Base-by-base conservation (phyloP, 495 filamentous ascomycete genomes). In the Penicillium bovifimosum region DNA sequence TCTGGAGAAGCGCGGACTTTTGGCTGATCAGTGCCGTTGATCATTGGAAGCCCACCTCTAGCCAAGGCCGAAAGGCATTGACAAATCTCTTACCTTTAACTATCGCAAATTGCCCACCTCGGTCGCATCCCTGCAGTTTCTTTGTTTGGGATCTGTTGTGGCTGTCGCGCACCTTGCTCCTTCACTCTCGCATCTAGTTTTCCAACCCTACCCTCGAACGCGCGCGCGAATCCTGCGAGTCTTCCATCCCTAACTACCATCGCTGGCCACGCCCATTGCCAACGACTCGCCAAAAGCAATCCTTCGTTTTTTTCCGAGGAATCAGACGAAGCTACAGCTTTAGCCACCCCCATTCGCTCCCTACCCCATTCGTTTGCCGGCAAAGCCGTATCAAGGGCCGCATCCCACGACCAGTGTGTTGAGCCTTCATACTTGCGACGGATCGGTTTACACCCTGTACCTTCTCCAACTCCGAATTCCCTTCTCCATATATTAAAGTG, bases 1-100 rank as follows among this genome's bases (percentile, higher is more conserved):
- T 46, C 47, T 46, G 55, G 50, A 52, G 50, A 43, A 60, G 62
- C 62, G 60, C 62, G 62, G 56, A 63, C 62, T 63, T 64, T 64
- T 64, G 61, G 63, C 54, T 65, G 63, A 65, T 65, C 60, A 54
- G 40, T 47, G 47, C 57, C 46, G 57, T 54, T 63, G 54, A 65
- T 63, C 60, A 65, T 63, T 57, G 50, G 55, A 61, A 66, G 53
- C 29, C 41, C 55, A 60, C 51, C 52, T 60, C 33, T 41, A 53
- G 60, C 56, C 44, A 62, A 47, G 56, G 54, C 62, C 46, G 45
- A 56, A 53, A 59, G 50, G 54, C 44, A 66, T 66, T 63, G 58
- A 49, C 26, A 7, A 39, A 36, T 53, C 53, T 55, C 38, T 45
- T 38, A 54, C 42, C n/a, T 18, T 28, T 53, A 35, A 31, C 18